Base-by-base conservation (phyloP, 148 eudicot species). In the Arbutus unedo region DNA sequence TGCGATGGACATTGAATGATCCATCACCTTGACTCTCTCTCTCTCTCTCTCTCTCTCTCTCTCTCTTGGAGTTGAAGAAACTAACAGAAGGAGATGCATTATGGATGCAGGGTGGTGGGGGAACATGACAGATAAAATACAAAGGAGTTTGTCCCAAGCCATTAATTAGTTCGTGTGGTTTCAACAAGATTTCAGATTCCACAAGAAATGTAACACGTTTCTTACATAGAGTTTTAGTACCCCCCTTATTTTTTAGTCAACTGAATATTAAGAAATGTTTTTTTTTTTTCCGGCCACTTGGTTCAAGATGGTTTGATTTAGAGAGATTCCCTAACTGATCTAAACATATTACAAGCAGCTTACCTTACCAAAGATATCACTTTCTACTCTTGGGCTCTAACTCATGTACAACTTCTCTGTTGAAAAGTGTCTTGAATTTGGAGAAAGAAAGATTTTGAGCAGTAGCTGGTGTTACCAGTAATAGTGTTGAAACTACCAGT, bases 121-220 rank as follows among this genome's bases (percentile, higher is more conserved):
- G 60, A 76, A 82, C 84, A 82, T 75, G 84, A 60, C 84, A 82
- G 84, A 62, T 49, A 76, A 71, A 53, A 4, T 64, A 14, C 56
- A 48, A 45, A 75, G 68, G 41, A 62, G 49, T 49, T 82, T 80
- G 75, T 62, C 48, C 41, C 71, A 23, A 66, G 43, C 71, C 68
- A 62, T 31, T 38, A 31, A 3, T 62, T 8, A 21, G 68, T 66
- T 8, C 44, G 16, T 25, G 71, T 25, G 43, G 16, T 66, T 64
- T 64, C 38, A 9, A 64, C 8, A 38, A 64, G 70, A 64, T 64
- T 23, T 64, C 41, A 64, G 13, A 64, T 23, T 25, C 41, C 70
- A 64, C 70, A 23, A 23, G 38, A 62, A 62, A 62, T 23, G 8
- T 8, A 21, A 62, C 68, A 7, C 13, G 31, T 62, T 62, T 62